Evolutionary conservation across 768 basidiomycete species (phyloP), one percentile per base, ranked within the genome.

Genomic region (Leccinum subgranulosum): DNA sequence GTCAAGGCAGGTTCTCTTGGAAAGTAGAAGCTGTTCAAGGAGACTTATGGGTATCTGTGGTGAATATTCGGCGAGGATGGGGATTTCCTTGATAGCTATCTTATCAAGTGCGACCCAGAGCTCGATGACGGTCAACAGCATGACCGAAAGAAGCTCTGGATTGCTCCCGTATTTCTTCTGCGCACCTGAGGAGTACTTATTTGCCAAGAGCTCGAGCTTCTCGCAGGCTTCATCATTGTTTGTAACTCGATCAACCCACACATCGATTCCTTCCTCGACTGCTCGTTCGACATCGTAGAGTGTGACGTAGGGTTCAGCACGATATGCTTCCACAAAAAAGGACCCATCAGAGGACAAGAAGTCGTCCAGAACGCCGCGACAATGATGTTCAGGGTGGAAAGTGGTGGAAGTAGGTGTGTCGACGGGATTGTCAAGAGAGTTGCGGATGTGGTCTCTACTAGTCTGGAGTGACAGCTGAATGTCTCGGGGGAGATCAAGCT

Each of bases 201-300:
- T 45, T 34, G 23, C 69, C 45, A 67, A 70, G 2, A 64, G 28
- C 56, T 60, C 58, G 21, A 67, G 57, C 25, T 59, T 56, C 6
- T 21, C 9, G 0, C 68, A 67, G 4, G 64, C 66, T 1, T 47
- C 27, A 3, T 60, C 54, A 3, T 34, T 27, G 6, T 49, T 23
- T 1, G 31, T 25, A 49, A 64, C 69, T 39, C 2, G 10, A 9
- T 46, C 28, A 14, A 74, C 58, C 77, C 77, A 79, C 14, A 36
- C 46, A 21, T 73, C 70, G 3, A 80, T 59, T 14, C 57, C 56
- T 3, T 69, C 60, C 43, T 69, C 59, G 47, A 78, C 66, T 6
- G 66, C 56, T 14, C 47, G 51, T 58, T 80, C 77, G 9, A 80
- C 68, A 49, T 79, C 79, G 17, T 61, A 70, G 0, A 79, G 63